These are phyloP conservation scores for Axilococcus clingmanii DNA, from an alignment of 139 green algal species.

Conservation along the genomic window DNA sequence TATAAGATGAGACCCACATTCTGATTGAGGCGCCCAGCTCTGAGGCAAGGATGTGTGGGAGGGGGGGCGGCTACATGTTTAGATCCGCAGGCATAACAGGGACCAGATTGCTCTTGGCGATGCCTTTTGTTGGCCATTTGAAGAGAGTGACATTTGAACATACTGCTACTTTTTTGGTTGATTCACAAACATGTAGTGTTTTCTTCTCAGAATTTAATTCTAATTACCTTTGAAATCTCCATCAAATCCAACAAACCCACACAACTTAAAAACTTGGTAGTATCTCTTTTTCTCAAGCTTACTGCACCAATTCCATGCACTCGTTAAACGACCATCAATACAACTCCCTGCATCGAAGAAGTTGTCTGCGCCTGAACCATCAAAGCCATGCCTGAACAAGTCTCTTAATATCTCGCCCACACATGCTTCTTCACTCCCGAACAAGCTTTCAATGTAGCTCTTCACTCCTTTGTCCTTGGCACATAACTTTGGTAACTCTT, in stretches of 20 bases:
- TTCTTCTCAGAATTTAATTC: too few relatives aligned
- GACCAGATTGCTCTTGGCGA: too few relatives aligned
- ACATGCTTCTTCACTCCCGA: conserved; percentile 56
- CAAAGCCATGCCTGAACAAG: conserved; percentile 92
- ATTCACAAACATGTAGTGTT: too few relatives aligned
- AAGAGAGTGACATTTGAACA: too few relatives aligned
- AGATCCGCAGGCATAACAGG: too few relatives aligned
- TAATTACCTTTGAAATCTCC: conserved; percentile 38
- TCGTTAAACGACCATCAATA: conserved; percentile 55
- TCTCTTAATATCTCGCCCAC: conserved; percentile 68
- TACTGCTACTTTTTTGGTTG: too few relatives aligned
- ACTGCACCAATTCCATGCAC: conserved; percentile 87
- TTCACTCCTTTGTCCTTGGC: conserved; percentile 31
- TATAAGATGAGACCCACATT: too few relatives aligned
- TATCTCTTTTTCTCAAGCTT: conserved; percentile 50
- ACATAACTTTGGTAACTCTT: conserved; percentile 64
- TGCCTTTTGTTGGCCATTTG: too few relatives aligned
- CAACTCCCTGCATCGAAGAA: conserved; percentile 74
- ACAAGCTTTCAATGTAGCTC: conserved; percentile 37
- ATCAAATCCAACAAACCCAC: conserved; percentile 80
- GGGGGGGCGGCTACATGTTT: too few relatives aligned
- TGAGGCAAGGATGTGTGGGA: too few relatives aligned
- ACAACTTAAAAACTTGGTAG: conserved; percentile 71
- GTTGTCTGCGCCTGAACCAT: conserved; percentile 72
- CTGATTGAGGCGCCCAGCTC: too few relatives aligned